A percentile compares a stretch with the other conserved stretches of the same genome.
Evolutionary conservation across 2,329 filamentous ascomycete species (phyloP).

Genomic region (Dactylellina cionopaga): DNA sequence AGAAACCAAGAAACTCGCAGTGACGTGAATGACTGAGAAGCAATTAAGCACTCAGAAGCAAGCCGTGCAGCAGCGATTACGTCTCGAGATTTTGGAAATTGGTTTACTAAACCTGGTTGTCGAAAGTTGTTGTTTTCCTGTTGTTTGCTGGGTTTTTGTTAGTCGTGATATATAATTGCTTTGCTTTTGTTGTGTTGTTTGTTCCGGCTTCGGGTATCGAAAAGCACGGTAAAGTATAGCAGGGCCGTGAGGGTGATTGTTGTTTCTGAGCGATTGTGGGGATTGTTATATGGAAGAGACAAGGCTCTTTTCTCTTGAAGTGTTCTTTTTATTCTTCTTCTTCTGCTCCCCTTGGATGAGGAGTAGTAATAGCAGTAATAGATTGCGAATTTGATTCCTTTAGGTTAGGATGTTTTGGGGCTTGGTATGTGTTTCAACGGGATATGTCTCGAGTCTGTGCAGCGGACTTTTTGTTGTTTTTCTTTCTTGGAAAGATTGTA

Average conservation of each 20-base stretch:
- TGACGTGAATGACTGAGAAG: conserved; percentile 44
- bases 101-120: background rate
- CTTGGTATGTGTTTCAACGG: background rate
- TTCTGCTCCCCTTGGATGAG: no score
- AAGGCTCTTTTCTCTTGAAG: no score
- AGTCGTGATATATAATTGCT: conserved; percentile 22
- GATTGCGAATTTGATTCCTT: no score
- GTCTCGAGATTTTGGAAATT: conserved; percentile 11
- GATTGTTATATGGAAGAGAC: no score
- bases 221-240: no score
- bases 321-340: no score
- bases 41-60: conserved; percentile 48
- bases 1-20: conserved; percentile 48
- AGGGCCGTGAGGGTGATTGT: no score
- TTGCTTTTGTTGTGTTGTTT: conserved; percentile 13
- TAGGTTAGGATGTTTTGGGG: background rate
- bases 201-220: background rate
- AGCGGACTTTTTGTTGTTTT: no score
- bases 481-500: conserved; percentile 23
- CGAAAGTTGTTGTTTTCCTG: conserved; percentile 29
- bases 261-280: no score
- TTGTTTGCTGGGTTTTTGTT: conserved; percentile 10
- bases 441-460: background rate
- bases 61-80: conserved; percentile 39
- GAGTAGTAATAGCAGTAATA: no score